These are phyloP conservation scores for Scutellaria galericulata DNA, from an alignment of 257 asterid species.

Conservation along the genomic window DNA sequence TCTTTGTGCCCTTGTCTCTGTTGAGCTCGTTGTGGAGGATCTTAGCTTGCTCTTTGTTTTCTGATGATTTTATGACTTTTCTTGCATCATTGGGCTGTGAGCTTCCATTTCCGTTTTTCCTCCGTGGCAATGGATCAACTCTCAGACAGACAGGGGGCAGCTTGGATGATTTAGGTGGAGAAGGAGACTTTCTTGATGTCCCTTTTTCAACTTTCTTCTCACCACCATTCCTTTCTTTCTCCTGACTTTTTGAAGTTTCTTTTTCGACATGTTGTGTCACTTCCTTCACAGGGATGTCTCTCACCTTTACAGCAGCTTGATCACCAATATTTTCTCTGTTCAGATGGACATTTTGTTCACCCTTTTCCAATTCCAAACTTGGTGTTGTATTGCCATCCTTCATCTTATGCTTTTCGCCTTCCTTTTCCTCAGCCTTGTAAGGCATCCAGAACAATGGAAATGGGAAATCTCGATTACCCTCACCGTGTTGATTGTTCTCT, in stretches of 20 bases:
- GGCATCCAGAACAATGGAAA: slow-evolving; percentile 73
- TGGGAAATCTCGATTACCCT: slow-evolving; percentile 39
- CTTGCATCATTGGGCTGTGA: slow-evolving; percentile 35
- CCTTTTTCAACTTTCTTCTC: slow-evolving; percentile 36
- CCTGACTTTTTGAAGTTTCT: slow-evolving; percentile 13
- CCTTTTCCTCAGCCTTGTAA: slow-evolving; percentile 42
- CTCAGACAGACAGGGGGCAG: slow-evolving; percentile 80
- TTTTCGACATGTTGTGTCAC: slow-evolving; percentile 35
- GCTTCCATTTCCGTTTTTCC: slow-evolving; percentile 42
- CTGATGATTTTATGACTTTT: slow-evolving; percentile 17
- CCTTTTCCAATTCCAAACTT: slow-evolving; percentile 26
- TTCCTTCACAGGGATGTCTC: slow-evolving; percentile 58
- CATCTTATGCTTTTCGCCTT: slow-evolving; percentile 22
- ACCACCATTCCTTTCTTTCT: slow-evolving; percentile 23
- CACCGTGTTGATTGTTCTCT: slow-evolving; percentile 31
- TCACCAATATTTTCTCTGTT: slow-evolving; percentile 14
- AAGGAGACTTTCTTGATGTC: slow-evolving; percentile 34
- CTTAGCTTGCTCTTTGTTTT: slow-evolving; percentile 10
- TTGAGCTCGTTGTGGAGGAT: slow-evolving; percentile 30
- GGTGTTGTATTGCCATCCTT: slow-evolving; percentile 9
- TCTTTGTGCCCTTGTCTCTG: slow-evolving; percentile 38
- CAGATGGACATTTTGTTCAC: slow-evolving; percentile 18
- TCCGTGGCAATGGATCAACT: slow-evolving; percentile 75
- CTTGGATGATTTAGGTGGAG: slow-evolving; percentile 59
- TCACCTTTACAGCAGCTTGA: slow-evolving; percentile 24